Percentiles rank a stretch among this genome's conserved stretches.
These are phyloP conservation scores for Petunia secreta DNA, from an alignment of 257 asterid genomes.

Conservation along the genomic window DNA sequence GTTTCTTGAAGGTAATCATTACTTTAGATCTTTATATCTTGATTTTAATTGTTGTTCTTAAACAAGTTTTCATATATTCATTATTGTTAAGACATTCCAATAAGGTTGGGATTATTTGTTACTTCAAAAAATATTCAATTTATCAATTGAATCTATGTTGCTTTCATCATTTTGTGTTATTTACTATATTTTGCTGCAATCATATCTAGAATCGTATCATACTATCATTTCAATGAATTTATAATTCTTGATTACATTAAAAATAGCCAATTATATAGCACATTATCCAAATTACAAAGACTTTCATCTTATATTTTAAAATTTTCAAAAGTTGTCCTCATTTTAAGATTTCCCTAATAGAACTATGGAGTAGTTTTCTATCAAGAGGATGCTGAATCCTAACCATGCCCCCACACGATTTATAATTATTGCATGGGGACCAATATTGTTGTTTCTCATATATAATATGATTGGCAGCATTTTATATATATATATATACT, in stretches of 20 bases:
- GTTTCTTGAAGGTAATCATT: too few relatives aligned
- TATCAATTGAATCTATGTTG: too few relatives aligned
- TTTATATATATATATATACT: neutral
- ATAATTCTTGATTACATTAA: neutral
- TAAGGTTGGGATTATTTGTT: too few relatives aligned
- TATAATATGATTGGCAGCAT: neutral
- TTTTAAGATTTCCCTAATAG: neutral
- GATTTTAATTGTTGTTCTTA: too few relatives aligned
- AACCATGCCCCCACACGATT: neutral
- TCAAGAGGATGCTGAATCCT: neutral
- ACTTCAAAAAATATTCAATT: too few relatives aligned
- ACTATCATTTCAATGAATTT: neutral
- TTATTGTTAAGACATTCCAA: too few relatives aligned
- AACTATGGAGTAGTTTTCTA: neutral
- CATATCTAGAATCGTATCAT: too few relatives aligned
- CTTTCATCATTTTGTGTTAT: too few relatives aligned
- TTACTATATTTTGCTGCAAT: too few relatives aligned
- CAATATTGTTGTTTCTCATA: neutral
- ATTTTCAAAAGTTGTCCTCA: neutral
- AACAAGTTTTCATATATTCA: too few relatives aligned
- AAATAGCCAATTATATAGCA: neutral
- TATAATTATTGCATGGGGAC: neutral
- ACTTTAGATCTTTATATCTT: too few relatives aligned
- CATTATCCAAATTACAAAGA: neutral
- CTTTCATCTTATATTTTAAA: neutral